phyloP scores from a whole-genome alignment of 1,139 yeast genomes.

The Scheffersomyces quercinus region DNA sequence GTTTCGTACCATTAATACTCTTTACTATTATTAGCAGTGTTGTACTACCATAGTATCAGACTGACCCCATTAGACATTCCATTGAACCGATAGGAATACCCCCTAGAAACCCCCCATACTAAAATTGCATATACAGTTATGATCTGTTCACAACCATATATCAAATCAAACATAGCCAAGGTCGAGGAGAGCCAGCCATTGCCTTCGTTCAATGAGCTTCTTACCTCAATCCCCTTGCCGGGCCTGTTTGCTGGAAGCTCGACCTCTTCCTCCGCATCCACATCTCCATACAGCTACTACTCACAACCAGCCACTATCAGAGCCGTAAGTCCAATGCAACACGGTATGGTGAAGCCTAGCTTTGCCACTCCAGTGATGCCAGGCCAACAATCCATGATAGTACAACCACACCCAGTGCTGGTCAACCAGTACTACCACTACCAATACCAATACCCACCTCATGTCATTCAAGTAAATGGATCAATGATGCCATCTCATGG shows the following conservation, averaged over 20 bases:
- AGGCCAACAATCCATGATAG: neutral
- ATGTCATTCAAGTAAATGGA: neutral
- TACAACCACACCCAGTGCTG: slow-evolving; percentile 5
- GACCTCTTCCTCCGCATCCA: neutral
- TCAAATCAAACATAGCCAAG: neutral
- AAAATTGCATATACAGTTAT: neutral
- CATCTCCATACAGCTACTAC: slow-evolving; percentile 1
- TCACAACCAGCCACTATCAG: slow-evolving; percentile 1
- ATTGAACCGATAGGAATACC: too few species aligned
- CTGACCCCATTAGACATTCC: too few species aligned
- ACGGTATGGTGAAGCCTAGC: neutral
- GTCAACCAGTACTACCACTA: slow-evolving; percentile 4
- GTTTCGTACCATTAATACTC: too few species aligned
- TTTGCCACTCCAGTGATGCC: slow-evolving; percentile 3
- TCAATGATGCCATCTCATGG: neutral
- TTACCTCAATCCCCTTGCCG: slow-evolving; percentile 38
- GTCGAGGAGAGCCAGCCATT: slow-evolving; percentile 10
- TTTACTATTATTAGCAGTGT: too few species aligned
- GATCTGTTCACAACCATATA: neutral
- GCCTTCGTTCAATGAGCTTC: slow-evolving; percentile 40
- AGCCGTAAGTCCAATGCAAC: slow-evolving; percentile 3
- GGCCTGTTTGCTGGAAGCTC: slow-evolving; percentile 18
- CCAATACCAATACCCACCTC: slow-evolving; percentile 7
- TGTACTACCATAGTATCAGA: too few species aligned
- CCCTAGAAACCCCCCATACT: too few species aligned